Conservation (phyloP, 2,329 filamentous ascomycete species). For the Alternaria sp. region DNA sequence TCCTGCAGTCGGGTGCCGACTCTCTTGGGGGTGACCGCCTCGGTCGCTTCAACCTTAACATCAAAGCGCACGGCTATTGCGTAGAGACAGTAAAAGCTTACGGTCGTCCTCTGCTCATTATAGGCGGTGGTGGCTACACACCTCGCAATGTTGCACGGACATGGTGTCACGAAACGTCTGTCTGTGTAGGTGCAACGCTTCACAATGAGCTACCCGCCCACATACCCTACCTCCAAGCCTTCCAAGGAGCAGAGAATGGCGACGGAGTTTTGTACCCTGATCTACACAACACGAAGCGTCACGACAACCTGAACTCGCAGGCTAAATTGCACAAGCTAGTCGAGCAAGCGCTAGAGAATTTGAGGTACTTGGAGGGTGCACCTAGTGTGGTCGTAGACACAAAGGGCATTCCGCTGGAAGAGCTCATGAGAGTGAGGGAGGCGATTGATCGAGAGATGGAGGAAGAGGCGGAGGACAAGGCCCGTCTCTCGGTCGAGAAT, state of each 20-base stretch:
- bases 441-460: conserved; percentile 74
- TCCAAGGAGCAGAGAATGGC: conserved; percentile 77
- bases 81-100: conserved; percentile 87
- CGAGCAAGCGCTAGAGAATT: conserved; percentile 81
- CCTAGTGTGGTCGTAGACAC: conserved; percentile 81
- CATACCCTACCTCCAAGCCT: conserved; percentile 87
- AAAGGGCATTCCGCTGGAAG: conserved; percentile 78
- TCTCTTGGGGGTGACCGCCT: conserved; percentile 92
- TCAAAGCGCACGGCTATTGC: conserved; percentile 91
- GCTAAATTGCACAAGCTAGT: conserved; percentile 81
- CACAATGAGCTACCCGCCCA: conserved; percentile 78
- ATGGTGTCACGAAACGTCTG: conserved; percentile 96
- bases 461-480: conserved; percentile 69
- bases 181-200: conserved; percentile 81
- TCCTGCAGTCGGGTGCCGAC: conserved; percentile 95
- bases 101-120: conserved; percentile 82
- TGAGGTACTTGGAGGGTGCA: conserved; percentile 83
- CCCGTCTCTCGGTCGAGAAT: conserved; percentile 65
- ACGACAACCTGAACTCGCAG: conserved; percentile 80
- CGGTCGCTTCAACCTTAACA: conserved; percentile 95
- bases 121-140: conserved; percentile 96
- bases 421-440: conserved; percentile 64
- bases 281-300: conserved; percentile 76
- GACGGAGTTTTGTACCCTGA: conserved; percentile 80
- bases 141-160: conserved; percentile 94